Evolutionary conservation across 371 early-diverging fungal genomes (phyloP), one percentile per base, ranked within the genome.

Genomic region (Nematocida ironsii): DNA sequence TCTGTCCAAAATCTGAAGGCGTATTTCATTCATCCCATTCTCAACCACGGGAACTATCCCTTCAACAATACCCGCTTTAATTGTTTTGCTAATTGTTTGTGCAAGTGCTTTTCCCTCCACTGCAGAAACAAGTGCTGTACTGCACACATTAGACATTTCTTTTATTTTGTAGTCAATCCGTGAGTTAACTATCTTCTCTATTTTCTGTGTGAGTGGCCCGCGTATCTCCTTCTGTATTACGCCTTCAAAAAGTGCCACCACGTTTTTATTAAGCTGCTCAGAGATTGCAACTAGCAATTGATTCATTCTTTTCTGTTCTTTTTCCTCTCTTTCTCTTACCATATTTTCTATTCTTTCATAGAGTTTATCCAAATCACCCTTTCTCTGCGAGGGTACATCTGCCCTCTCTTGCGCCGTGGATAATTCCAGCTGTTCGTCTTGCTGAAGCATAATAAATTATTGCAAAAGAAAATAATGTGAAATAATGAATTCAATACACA

Each of bases 1-100:
- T 58, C 82, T 84, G 7, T 72, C 62, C 5, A 86, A 25, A 13
- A 86, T 61, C 72, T 87, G 87, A n/a, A 86, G 62, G 16, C 82
- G 42, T 16, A 86, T 85, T 70, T 87, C 87, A 62, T 83, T 82
- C 69, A 87, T 72, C 16, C 76, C 72, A 64, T 83, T 84, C 68
- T 87, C 87, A 1, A 87, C 55, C 7, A 64, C 72, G 18, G 85
- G 85, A 4, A 85, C 80, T 13, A 86, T 44, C 5, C 50, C 60
- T 11, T 84, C 81, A 40, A 83, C 25, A 25, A 87, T 69, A 13
- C 73, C 60, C 0, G 60, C 57, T 62, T 84, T 86, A 1, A 83
- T 23, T 13, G 56, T 33, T 20, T 60, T 57, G 44, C 47, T 44
- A 39, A 72, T 69, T 20, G 25, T 40, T 39, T 72, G 44, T 20